These are phyloP conservation scores for Hemileccinum impolitum DNA, from an alignment of 768 basidiomycete genomes.

Conservation along the genomic window DNA sequence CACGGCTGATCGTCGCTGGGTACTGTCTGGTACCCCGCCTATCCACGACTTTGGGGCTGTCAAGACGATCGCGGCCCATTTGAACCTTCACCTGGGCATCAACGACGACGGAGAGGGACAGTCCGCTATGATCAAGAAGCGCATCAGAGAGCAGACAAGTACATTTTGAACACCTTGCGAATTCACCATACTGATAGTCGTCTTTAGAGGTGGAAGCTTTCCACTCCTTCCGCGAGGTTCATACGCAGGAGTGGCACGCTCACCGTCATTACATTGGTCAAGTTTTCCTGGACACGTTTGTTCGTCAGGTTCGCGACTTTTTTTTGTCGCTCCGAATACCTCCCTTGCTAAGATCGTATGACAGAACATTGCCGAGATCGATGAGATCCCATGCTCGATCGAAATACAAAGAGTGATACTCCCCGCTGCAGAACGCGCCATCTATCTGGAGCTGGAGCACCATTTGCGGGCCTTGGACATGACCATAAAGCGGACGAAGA, in stretches of 20 bases:
- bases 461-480: conserved; percentile 89
- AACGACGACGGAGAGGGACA: conserved; percentile 84
- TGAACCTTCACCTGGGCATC: conserved; percentile 88
- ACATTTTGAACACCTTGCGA: conserved; percentile 16
- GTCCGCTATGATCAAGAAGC: conserved; percentile 73
- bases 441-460: conserved; percentile 93
- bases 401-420: conserved; percentile 64
- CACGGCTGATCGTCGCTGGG: conserved; percentile 82
- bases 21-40: conserved; percentile 95
- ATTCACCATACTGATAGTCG: conserved; percentile 14
- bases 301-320: conserved; percentile 64
- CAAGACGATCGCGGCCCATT: conserved; percentile 86
- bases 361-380: conserved; percentile 94
- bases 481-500: conserved; percentile 65
- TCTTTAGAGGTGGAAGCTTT: conserved; percentile 80
- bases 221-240: conserved; percentile 95
- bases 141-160: conserved; percentile 83
- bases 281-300: conserved; percentile 73
- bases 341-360: conserved; percentile 8
- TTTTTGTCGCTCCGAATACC: not conserved
- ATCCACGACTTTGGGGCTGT: conserved; percentile 87
- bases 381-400: conserved; percentile 82
- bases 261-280: conserved; percentile 84
- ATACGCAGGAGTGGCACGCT: conserved; percentile 88
- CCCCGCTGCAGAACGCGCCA: conserved; percentile 90